Base-by-base conservation (phyloP, 2,329 filamentous ascomycete species). In the Lasiodiplodia citricola region DNA sequence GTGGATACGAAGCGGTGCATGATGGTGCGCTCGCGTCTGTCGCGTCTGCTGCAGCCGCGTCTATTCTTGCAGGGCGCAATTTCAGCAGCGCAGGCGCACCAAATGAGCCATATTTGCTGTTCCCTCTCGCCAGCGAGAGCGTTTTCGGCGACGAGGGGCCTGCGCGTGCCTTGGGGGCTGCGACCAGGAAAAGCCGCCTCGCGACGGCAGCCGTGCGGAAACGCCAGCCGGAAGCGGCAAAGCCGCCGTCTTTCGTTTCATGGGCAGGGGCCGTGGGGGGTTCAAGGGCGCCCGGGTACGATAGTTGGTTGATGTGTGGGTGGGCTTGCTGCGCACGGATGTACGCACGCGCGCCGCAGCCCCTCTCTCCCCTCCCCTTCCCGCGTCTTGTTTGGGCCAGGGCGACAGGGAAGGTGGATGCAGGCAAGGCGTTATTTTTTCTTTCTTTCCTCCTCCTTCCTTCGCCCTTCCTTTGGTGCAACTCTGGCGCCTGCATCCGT, bases 181-280 rank as follows among this genome's bases (percentile, higher is more conserved):
- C 23, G 54, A 18, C 31, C 8, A 23, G 25, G 35, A n/a, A 38
- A 58, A 21, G n/a, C 38, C 25, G 58, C 28, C 60, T 52, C 52
- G 60, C 47, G 60, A 52, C 47, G 25, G 25, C 21, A 47, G 44
- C 44, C 60, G 41, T 52, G 47, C 60, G 60, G 60, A 64, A 52
- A 52, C 28, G 47, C 60, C 60, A 64, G 60, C 60, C 51, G 44
- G 44, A 64, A 37, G 60, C 60, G 60, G 60, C 47, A 64, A 64
- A 21, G 60, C 31, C 60, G 60, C 60, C 60, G 60, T 38, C 18
- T n/a, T 28, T 35, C 60, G 60, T 52, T 52, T 37, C 47, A 52
- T 31, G 58, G 44, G 16, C 44, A 23, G 47, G 25, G 57, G 23
- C 57, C 7, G 31, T 37, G 16, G 10, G 23, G 31, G 31, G 31